Evolutionary conservation across 2,329 filamentous ascomycete species (phyloP).

Genomic region (Botrytis paeoniae): DNA sequence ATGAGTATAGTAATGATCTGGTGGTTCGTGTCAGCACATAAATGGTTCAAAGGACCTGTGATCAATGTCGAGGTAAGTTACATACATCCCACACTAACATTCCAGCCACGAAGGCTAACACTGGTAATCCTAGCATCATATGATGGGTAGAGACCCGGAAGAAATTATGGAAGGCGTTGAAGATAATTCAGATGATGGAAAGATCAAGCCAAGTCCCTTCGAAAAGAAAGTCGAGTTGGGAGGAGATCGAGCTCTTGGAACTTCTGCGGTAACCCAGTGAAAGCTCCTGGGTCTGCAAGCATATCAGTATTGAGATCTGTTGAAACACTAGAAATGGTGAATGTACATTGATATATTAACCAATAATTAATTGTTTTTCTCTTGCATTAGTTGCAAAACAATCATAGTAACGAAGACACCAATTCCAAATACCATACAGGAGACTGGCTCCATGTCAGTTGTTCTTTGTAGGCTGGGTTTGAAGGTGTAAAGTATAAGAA

Average conservation of each 20-base stretch:
- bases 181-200: constrained; percentile 26
- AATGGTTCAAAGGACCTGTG: constrained; percentile 65
- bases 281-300: not conserved
- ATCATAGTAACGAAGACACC: constrained; percentile 19
- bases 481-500: not conserved
- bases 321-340: not conserved
- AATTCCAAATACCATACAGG: constrained; percentile 20
- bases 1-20: constrained; percentile 56
- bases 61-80: constrained; percentile 52
- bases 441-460: constrained; percentile 16
- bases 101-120: constrained; percentile 22
- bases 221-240: constrained; percentile 26
- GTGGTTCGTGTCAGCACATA: constrained; percentile 59
- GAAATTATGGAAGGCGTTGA: constrained; percentile 30
- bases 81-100: constrained; percentile 13
- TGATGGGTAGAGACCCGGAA: constrained; percentile 32
- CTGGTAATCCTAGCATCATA: constrained; percentile 30
- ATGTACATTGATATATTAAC: not conserved
- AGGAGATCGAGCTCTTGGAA: not conserved
- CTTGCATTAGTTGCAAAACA: constrained; percentile 18
- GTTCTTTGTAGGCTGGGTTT: not conserved
- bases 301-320: not conserved
- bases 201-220: not conserved
- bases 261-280: not conserved
- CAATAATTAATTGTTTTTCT: constrained; percentile 11